phyloP scores from a whole-genome alignment of 768 basidiomycete genomes.

The Leccinellum rugosiceps region DNA sequence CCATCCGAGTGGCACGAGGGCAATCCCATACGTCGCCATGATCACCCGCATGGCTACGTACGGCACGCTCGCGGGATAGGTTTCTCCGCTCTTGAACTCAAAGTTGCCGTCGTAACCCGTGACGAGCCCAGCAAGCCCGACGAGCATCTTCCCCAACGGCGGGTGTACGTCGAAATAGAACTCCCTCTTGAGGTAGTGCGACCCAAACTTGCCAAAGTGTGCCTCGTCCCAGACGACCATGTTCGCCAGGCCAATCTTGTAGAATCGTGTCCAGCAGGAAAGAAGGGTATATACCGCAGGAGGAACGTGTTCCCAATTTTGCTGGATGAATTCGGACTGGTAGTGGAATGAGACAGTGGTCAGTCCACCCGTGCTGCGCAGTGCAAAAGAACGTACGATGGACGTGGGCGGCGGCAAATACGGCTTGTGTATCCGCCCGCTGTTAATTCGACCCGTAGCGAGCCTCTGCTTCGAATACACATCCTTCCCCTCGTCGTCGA shows the following conservation, averaged over 20 bases:
- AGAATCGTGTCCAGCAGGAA: slow-evolving; percentile 92
- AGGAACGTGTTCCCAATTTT: slow-evolving; percentile 76
- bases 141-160: slow-evolving; percentile 98
- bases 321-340: slow-evolving; percentile 72
- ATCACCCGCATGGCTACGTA: slow-evolving; percentile 95
- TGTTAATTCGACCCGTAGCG: slow-evolving; percentile 40
- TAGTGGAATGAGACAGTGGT: neutral
- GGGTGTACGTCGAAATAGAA: slow-evolving; percentile 99
- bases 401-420: slow-evolving; percentile 66
- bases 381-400: slow-evolving; percentile 40
- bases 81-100: slow-evolving; percentile 90
- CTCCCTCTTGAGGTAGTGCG: slow-evolving; percentile 96
- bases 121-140: slow-evolving; percentile 87
- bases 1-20: slow-evolving; percentile 95
- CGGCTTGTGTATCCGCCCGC: slow-evolving; percentile 59
- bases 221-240: slow-evolving; percentile 98
- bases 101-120: slow-evolving; percentile 89
- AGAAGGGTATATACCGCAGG: slow-evolving; percentile 88
- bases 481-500: slow-evolving; percentile 67
- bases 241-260: slow-evolving; percentile 84
- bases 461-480: slow-evolving; percentile 49
- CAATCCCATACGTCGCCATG: slow-evolving; percentile 91
- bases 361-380: slow-evolving; percentile 8
- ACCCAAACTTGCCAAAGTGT: slow-evolving; percentile 99
- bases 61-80: slow-evolving; percentile 81